These are phyloP conservation scores for Geotrichum candidum DNA, from an alignment of 1,139 yeast genomes.

Conservation along the genomic window DNA sequence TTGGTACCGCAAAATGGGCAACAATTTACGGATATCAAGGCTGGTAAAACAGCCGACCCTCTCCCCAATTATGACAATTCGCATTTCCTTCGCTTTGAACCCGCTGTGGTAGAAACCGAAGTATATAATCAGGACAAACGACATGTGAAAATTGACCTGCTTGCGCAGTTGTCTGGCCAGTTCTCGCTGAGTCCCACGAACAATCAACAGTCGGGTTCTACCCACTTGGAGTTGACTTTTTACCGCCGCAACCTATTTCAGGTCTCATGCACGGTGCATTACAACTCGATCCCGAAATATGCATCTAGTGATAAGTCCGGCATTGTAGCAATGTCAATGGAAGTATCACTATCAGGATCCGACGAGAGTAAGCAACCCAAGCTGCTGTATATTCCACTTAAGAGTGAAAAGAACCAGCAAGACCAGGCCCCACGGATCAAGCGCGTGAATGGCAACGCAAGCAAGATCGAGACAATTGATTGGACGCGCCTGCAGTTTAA, in stretches of 20 bases:
- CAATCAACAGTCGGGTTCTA: not conserved
- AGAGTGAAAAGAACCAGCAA: slow-evolving; percentile 12
- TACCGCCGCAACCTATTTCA: slow-evolving; percentile 32
- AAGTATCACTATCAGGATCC: slow-evolving; percentile 27
- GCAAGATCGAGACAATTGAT: slow-evolving; percentile 24
- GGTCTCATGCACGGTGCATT: slow-evolving; percentile 28
- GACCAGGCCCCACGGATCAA: slow-evolving; percentile 26
- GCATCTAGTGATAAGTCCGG: slow-evolving; percentile 26
- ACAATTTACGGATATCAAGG: not conserved
- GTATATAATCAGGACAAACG: slow-evolving; percentile 26
- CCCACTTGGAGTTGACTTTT: slow-evolving; percentile 24
- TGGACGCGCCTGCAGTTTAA: slow-evolving; percentile 46
- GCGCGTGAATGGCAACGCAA: slow-evolving; percentile 15
- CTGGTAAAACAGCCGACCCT: not conserved
- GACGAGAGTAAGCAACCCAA: slow-evolving; percentile 26
- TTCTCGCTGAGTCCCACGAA: slow-evolving; percentile 26
- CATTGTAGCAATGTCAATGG: slow-evolving; percentile 29
- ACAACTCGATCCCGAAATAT: slow-evolving; percentile 28
- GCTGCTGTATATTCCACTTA: slow-evolving; percentile 30
- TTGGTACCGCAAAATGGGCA: not conserved
- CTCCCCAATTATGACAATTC: slow-evolving; percentile 1
- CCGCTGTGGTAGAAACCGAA: slow-evolving; percentile 19
- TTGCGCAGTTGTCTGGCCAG: slow-evolving; percentile 25
- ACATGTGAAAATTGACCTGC: slow-evolving; percentile 22
- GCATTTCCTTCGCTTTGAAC: not conserved